Evolutionary conservation across 2,329 filamentous ascomycete species (phyloP).

Genomic region (Ophiostoma pallidulum): DNA sequence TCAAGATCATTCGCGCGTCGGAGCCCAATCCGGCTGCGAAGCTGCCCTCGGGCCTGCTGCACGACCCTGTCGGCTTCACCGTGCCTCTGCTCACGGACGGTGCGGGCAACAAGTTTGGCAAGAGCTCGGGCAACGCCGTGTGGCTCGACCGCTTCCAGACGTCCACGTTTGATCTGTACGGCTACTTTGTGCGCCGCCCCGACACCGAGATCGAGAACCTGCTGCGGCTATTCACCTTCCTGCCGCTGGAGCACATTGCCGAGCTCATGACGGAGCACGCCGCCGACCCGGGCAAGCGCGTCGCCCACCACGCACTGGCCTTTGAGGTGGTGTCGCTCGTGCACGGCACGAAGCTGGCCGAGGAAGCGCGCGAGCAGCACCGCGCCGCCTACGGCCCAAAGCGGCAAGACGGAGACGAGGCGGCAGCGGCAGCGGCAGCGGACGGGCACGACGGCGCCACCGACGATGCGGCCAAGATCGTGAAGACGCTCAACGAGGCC

Average conservation of each 20-base stretch:
- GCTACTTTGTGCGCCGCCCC: conserved; percentile 76
- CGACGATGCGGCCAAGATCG: no score
- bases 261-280: conserved; percentile 59
- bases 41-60: conserved; percentile 33
- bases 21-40: conserved; percentile 34
- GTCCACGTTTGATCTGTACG: conserved; percentile 74
- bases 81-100: conserved; percentile 82
- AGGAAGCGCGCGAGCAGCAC: conserved; percentile 50
- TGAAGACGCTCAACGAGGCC: conserved; percentile 38
- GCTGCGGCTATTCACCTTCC: conserved; percentile 83
- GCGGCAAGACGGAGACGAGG: conserved; percentile 1
- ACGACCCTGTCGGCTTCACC: conserved; percentile 73
- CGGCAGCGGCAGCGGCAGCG: conserved; percentile 6
- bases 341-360: conserved; percentile 59
- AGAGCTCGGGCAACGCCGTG: conserved; percentile 85
- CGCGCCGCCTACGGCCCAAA: conserved; percentile 34
- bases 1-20: conserved; percentile 61
- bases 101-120: conserved; percentile 84
- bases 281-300: conserved; percentile 57
- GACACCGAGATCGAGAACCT: conserved; percentile 75
- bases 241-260: conserved; percentile 61
- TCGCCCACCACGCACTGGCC: conserved; percentile 76
- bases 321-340: conserved; percentile 72
- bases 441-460: conserved; percentile 7
- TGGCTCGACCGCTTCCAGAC: conserved; percentile 85